Evolutionary conservation across 2,329 filamentous ascomycete genomes (phyloP).

Genomic region (Fusarium newnesense): DNA sequence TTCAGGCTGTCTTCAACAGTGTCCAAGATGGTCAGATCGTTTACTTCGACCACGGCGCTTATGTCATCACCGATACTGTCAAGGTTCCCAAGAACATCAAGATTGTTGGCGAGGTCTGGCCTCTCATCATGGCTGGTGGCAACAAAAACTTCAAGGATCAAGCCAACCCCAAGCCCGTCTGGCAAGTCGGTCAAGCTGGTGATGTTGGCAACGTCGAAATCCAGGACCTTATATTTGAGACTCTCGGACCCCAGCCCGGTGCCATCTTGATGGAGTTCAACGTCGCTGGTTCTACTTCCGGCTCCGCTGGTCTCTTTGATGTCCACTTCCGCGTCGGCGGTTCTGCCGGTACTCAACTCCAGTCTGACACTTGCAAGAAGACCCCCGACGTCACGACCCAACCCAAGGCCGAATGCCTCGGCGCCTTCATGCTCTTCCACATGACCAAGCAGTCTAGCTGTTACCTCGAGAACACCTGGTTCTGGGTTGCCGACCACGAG

Average conservation of each 20-base stretch:
- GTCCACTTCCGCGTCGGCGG: conserved; percentile 95
- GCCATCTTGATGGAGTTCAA: conserved; percentile 96
- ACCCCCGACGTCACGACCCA: conserved; percentile 71
- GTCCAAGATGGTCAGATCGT: conserved; percentile 72
- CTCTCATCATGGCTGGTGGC: conserved; percentile 86
- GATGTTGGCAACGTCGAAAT: conserved; percentile 87
- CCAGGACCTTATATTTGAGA: conserved; percentile 86
- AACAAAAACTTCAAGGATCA: conserved; percentile 75
- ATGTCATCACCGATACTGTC: conserved; percentile 76
- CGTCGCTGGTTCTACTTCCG: conserved; percentile 72
- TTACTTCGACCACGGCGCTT: conserved; percentile 81
- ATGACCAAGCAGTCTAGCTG: conserved; percentile 70
- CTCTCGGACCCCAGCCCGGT: conserved; percentile 83
- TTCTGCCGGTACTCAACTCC: conserved; percentile 82
- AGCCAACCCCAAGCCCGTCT: conserved; percentile 81
- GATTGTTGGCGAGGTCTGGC: conserved; percentile 93
- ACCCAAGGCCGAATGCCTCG: conserved; percentile 75
- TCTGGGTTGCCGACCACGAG: conserved; percentile 92
- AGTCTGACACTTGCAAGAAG: conserved; percentile 83
- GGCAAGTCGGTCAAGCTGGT: conserved; percentile 82
- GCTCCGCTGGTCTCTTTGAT: conserved; percentile 88
- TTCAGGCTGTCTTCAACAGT: conserved; percentile 81
- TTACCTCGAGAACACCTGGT: conserved; percentile 91
- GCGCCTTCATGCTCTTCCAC: conserved; percentile 77
- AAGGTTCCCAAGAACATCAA: conserved; percentile 81